A percentile compares a stretch with the other conserved stretches of the same genome.
phyloP scores from a whole-genome alignment of 2,329 filamentous ascomycete species.

The Diaporthe sp. region DNA sequence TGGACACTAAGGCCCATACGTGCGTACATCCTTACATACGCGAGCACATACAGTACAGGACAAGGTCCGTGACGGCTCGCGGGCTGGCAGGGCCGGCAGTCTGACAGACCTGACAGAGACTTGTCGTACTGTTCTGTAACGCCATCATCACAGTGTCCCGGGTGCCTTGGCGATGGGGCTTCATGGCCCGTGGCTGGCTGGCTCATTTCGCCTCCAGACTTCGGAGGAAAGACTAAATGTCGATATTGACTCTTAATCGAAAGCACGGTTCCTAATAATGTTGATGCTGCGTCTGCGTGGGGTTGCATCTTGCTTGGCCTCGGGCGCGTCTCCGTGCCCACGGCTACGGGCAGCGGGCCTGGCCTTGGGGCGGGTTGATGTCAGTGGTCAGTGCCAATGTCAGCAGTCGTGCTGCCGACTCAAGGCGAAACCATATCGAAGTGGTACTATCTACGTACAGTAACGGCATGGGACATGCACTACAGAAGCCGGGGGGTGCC shows the following conservation, averaged over 20 bases:
- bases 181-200: slow-evolving; percentile 30
- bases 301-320: slow-evolving; percentile 28
- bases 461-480: neutral
- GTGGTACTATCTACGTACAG: slow-evolving; percentile 3
- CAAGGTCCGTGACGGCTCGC: slow-evolving; percentile 7
- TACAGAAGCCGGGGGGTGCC: neutral
- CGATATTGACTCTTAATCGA: slow-evolving; percentile 29
- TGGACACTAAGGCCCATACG: too few relatives aligned
- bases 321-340: neutral
- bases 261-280: slow-evolving; percentile 28
- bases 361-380: neutral
- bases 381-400: slow-evolving; percentile 26
- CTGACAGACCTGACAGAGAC: neutral
- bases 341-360: neutral
- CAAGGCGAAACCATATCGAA: slow-evolving; percentile 34
- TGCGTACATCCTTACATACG: too few relatives aligned
- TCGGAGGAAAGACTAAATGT: slow-evolving; percentile 35
- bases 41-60: too few relatives aligned
- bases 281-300: slow-evolving; percentile 19
- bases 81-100: slow-evolving; percentile 12
- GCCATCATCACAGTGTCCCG: slow-evolving; percentile 15
- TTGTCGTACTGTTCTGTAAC: neutral
- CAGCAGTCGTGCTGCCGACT: slow-evolving; percentile 28
- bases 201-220: slow-evolving; percentile 37
- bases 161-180: slow-evolving; percentile 31